Conservation (phyloP, 78 protist genomes). For the Dictyostelium capitatum region DNA sequence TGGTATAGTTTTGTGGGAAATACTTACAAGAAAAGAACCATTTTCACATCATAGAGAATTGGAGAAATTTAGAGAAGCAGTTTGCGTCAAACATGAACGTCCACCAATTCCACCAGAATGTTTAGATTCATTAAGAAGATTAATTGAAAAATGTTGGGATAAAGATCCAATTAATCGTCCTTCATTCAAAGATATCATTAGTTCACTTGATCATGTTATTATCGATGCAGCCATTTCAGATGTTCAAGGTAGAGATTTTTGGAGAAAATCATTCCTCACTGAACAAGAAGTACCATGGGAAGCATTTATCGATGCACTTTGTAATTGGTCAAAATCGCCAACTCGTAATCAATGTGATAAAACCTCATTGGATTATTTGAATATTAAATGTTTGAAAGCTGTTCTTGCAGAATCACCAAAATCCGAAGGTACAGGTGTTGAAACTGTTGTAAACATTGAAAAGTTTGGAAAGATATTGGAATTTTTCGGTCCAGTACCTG, state of each 20-base stretch:
- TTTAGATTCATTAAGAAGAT: constrained; percentile 47
- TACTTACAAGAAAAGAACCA: constrained; percentile 84
- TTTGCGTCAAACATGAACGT: constrained; percentile 82
- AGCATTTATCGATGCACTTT: constrained; percentile 65
- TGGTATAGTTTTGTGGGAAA: constrained; percentile 84
- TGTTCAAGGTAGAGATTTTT: constrained; percentile 75
- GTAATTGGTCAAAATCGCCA: constrained; percentile 58
- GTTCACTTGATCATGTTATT: constrained; percentile 73
- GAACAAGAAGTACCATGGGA: constrained; percentile 83
- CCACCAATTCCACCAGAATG: constrained; percentile 80
- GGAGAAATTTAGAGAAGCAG: constrained; percentile 82
- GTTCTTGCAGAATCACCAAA: constrained; percentile 65
- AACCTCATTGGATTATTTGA: constrained; percentile 54
- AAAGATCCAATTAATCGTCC: constrained; percentile 78
- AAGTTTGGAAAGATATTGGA: constrained; percentile 83
- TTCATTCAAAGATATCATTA: constrained; percentile 78
- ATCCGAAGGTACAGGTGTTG: constrained; percentile 76
- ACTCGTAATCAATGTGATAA: constrained; percentile 76
- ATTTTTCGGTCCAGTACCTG: constrained; percentile 78
- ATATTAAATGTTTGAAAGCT: constrained; percentile 81
- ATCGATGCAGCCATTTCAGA: constrained; percentile 85
- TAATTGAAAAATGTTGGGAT: constrained; percentile 85
- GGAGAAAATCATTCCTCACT: constrained; percentile 76
- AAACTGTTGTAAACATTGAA: constrained; percentile 79
- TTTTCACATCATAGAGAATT: constrained; percentile 79